Evolutionary conservation across 176 grass and related monocot genomes (phyloP).

Genomic region (Chrysopogon serrulatus): DNA sequence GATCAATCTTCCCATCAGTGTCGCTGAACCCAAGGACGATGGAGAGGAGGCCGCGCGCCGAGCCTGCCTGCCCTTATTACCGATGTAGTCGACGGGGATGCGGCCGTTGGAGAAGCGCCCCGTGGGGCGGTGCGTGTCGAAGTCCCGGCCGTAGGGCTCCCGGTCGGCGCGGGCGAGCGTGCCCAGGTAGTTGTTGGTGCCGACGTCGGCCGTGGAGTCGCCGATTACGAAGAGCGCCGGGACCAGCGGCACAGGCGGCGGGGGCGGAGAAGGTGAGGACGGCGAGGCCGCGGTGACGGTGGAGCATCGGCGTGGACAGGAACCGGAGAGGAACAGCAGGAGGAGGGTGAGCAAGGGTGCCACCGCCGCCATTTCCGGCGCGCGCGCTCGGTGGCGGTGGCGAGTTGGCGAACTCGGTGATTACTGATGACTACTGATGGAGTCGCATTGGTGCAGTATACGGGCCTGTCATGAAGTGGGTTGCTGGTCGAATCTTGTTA

Average conservation of each 20-base stretch:
- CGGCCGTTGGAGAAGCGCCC: slow-evolving; percentile 88
- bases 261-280: background rate
- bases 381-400: background rate
- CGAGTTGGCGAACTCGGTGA: slow-evolving; percentile 15
- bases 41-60: background rate
- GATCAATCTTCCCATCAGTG: slow-evolving; percentile 35
- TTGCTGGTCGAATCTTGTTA: slow-evolving; percentile 4
- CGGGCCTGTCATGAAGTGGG: background rate
- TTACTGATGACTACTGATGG: no score
- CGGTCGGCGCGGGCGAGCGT: slow-evolving; percentile 66
- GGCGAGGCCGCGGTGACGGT: background rate
- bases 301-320: background rate
- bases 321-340: background rate
- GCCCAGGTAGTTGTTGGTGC: slow-evolving; percentile 88
- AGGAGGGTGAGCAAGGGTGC: background rate
- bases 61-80: background rate
- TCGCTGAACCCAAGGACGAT: background rate
- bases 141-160: slow-evolving; percentile 62
- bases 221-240: slow-evolving; percentile 74
- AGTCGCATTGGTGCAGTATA: no score
- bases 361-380: slow-evolving; percentile 39
- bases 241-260: slow-evolving; percentile 30
- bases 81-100: slow-evolving; percentile 79
- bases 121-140: slow-evolving; percentile 72
- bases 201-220: slow-evolving; percentile 76